Base-by-base conservation (phyloP, 2,329 filamentous ascomycete species). In the Fusarium sp. region DNA sequence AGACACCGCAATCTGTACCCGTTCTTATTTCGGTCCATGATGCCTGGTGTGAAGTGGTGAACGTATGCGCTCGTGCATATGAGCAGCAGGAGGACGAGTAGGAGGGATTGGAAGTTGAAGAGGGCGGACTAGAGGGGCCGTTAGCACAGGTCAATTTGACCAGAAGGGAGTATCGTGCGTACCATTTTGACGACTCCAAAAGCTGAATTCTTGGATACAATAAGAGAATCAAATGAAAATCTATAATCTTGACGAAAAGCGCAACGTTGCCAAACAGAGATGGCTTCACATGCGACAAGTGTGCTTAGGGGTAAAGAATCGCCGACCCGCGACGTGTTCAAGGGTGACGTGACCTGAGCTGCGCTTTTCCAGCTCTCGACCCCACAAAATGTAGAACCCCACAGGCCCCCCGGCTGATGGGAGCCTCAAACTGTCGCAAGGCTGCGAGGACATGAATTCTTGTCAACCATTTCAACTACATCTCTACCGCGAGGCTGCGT, bases 51-150 rank as follows among this genome's bases (percentile, higher is more conserved):
- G 63, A 96, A 87, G 70, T 91, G 90, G 81, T 98, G 95, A 53
- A 93, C 85, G 79, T 99, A 98, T 61, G 95, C 88, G 77, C 91
- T 93, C 53, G 95, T 97, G 84, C 95, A 99, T 73, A 98, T 96
- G 69, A 96, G 87, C 68, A 99, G 89, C 47, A 99, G 88, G 71
- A 99, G 88, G 67, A 97, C 94, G 70, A 98, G 87, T 70, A 99
- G 86, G 69, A 98, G 90, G 56, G 93, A 96, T 78, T 97, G 93
- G 82, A 99, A 98, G 80, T 98, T 98, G 88, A 99, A 97, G 72
- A 99, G 89, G 51, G 95, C 95, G 57, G 95, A 91, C 95, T 97
- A 72, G 25, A 54, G 23, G 17, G 14, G 31, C 14, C 32, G 57
- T 69, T 55, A 69, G 61, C 19, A 49, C 31, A 32, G 14, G 39